Conservation (phyloP, 1,139 yeast genomes). For the Yamadazyma blattariae region DNA sequence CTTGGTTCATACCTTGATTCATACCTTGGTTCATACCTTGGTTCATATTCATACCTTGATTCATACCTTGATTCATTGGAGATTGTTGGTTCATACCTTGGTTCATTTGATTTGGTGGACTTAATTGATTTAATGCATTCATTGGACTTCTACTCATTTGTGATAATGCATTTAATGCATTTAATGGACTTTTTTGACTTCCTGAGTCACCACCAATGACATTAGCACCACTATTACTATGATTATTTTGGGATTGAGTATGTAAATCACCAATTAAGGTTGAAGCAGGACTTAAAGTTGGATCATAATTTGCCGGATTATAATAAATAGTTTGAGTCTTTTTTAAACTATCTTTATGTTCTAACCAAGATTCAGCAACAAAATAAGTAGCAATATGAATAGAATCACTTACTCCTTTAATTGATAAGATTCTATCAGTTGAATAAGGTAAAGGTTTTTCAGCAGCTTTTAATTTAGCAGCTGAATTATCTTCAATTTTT, state of each 20-base stretch:
- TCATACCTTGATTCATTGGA: slow-evolving; percentile 2
- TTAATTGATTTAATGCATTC: slow-evolving; percentile 8
- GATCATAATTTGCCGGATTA: slow-evolving; percentile 58
- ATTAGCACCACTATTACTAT: slow-evolving; percentile 9
- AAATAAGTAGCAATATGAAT: slow-evolving; percentile 81
- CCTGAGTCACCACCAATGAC: too few species aligned
- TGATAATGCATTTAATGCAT: slow-evolving; percentile 13
- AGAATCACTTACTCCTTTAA: slow-evolving; percentile 84
- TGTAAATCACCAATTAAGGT: slow-evolving; percentile 11
- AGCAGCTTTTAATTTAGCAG: slow-evolving; percentile 76
- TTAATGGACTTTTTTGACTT: slow-evolving; percentile 5
- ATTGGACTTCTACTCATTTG: slow-evolving; percentile 13
- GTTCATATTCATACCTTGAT: background rate
- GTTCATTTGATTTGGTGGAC: slow-evolving; percentile 2
- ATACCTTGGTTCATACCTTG: slow-evolving; percentile 3
- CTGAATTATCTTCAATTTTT: slow-evolving; percentile 81
- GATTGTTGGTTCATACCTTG: slow-evolving; percentile 4
- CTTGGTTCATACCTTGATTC: slow-evolving; percentile 14
- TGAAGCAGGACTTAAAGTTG: slow-evolving; percentile 9
- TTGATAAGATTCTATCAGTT: slow-evolving; percentile 71
- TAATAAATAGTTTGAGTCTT: slow-evolving; percentile 56
- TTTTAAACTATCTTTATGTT: slow-evolving; percentile 53
- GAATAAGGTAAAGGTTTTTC: slow-evolving; percentile 74
- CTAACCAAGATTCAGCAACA: slow-evolving; percentile 63
- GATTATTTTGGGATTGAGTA: slow-evolving; percentile 2